These are phyloP conservation scores for Gossypium davidsonii DNA, from an alignment of 441 rosid species.

Conservation along the genomic window DNA sequence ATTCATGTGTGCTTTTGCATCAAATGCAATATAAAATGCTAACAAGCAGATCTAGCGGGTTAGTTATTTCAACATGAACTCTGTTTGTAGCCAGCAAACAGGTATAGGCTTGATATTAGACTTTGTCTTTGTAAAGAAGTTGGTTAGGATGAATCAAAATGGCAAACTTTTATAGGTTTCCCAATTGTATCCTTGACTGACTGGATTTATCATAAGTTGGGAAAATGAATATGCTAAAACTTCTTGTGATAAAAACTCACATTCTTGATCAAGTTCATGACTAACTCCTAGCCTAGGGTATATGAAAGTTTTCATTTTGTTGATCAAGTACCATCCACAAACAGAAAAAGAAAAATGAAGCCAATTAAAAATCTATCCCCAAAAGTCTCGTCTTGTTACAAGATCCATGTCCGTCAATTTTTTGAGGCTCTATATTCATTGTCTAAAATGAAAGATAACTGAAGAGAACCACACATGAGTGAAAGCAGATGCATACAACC, in stretches of 20 bases:
- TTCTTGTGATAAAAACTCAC: neutral
- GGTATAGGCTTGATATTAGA: neutral
- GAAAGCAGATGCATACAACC: neutral
- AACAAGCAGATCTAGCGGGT: neutral
- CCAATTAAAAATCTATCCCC: neutral
- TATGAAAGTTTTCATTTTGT: neutral
- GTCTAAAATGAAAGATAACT: neutral
- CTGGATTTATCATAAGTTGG: neutral
- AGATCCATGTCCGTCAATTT: neutral
- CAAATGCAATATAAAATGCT: neutral
- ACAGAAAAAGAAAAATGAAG: neutral
- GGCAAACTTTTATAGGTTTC: neutral
- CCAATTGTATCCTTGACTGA: neutral
- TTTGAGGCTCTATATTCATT: neutral
- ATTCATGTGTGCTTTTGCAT: neutral
- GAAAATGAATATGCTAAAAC: neutral
- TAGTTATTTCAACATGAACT: neutral
- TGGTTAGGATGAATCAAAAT: neutral
- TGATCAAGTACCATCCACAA: neutral
- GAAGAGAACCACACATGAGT: neutral
- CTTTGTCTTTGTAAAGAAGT: neutral
- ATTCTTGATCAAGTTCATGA: neutral
- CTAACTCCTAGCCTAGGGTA: constrained; percentile 1
- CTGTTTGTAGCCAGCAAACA: neutral
- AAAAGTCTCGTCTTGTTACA: neutral